These are phyloP conservation scores for Zygosaccharomyces gambellarensis DNA, from an alignment of 805 yeast species.

Conservation along the genomic window DNA sequence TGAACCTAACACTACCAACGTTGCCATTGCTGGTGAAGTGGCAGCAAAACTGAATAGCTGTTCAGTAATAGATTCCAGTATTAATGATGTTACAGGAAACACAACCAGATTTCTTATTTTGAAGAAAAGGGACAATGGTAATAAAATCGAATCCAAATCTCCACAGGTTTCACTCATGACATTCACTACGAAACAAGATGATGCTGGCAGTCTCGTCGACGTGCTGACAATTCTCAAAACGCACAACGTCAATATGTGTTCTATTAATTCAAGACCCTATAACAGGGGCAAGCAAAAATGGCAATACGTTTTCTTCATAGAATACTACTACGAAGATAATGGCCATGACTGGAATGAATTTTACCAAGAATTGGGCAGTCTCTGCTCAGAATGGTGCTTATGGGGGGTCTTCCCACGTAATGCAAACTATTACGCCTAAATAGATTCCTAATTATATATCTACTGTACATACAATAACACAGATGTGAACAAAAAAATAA, in stretches of 20 bases:
- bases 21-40: constrained; percentile 69
- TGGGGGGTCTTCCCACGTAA: constrained; percentile 56
- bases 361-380: constrained; percentile 39
- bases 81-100: constrained; percentile 71
- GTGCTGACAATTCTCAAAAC: constrained; percentile 55
- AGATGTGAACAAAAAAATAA: neutral
- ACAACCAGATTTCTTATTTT: constrained; percentile 82
- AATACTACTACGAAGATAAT: constrained; percentile 38
- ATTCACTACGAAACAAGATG: constrained; percentile 59
- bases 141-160: constrained; percentile 14
- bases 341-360: constrained; percentile 33
- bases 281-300: constrained; percentile 38
- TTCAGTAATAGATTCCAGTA: constrained; percentile 48
- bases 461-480: constrained; percentile 1
- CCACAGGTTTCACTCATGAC: constrained; percentile 49
- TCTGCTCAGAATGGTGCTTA: constrained; percentile 48
- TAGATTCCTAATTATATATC: neutral
- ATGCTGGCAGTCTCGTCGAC: constrained; percentile 70
- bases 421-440: constrained; percentile 34
- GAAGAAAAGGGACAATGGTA: constrained; percentile 36
- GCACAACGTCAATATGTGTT: constrained; percentile 56
- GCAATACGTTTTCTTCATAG: constrained; percentile 82
- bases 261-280: constrained; percentile 77
- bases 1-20: constrained; percentile 32
- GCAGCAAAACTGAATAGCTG: constrained; percentile 60